Percentiles rank a stretch among this genome's conserved stretches.
phyloP scores from a whole-genome alignment of 805 yeast genomes.

The Ogataea paraovalis region DNA sequence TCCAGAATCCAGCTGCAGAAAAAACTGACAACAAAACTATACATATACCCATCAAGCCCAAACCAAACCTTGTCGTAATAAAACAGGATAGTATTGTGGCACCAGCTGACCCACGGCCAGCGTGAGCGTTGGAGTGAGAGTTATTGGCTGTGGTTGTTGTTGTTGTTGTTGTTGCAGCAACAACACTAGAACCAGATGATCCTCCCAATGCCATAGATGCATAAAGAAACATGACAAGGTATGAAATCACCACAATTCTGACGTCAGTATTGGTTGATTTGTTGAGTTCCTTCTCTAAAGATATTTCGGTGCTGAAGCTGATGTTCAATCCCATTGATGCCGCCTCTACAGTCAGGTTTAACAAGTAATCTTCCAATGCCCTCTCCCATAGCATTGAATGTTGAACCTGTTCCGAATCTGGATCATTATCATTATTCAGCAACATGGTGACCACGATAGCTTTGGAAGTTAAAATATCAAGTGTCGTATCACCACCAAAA shows the following conservation, averaged over 20 bases:
- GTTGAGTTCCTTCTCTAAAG: constrained; percentile 80
- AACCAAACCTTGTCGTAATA: constrained; percentile 57
- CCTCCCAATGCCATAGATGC: constrained; percentile 80
- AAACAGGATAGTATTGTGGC: constrained; percentile 20
- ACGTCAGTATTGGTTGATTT: constrained; percentile 78
- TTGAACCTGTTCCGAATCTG: constrained; percentile 35
- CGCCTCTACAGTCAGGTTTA: constrained; percentile 43
- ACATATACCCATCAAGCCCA: constrained; percentile 81
- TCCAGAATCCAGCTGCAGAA: constrained; percentile 79
- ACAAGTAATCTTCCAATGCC: constrained; percentile 54
- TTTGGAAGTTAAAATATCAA: constrained; percentile 47
- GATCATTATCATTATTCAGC: constrained; percentile 50
- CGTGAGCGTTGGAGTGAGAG: neutral
- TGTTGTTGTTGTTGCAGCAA: neutral
- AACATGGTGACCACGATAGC: constrained; percentile 79
- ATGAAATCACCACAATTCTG: constrained; percentile 66
- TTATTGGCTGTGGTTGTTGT: neutral
- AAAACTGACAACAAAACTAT: constrained; percentile 79
- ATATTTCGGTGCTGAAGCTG: constrained; percentile 77
- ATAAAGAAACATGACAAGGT: constrained; percentile 80
- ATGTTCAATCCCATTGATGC: constrained; percentile 51
- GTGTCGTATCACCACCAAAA: constrained; percentile 53
- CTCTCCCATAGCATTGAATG: constrained; percentile 63
- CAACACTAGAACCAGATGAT: neutral
- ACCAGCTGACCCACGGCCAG: neutral